These are phyloP conservation scores for Carex littledalei DNA, from an alignment of 176 grass and related monocot genomes.

Conservation along the genomic window DNA sequence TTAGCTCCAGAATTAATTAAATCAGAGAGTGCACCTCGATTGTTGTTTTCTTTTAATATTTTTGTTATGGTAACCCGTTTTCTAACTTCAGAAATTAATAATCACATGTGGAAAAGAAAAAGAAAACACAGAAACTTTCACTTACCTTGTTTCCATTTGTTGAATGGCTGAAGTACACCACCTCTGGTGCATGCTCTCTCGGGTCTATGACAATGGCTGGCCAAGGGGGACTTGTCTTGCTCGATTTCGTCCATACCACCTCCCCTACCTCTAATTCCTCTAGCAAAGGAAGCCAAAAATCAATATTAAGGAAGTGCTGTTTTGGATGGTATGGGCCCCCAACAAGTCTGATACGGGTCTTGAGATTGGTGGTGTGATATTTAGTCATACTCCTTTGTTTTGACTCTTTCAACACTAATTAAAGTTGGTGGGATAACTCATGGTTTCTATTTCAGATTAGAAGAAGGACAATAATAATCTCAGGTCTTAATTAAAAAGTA, in stretches of 20 bases:
- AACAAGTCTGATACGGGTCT: not conserved
- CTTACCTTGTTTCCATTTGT: conserved; percentile 52
- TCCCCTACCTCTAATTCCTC: conserved; percentile 74
- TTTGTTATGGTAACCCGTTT: not conserved
- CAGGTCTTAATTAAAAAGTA: too few species aligned
- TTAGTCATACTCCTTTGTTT: too few species aligned
- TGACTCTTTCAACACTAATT: not conserved
- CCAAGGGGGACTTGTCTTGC: conserved; percentile 70
- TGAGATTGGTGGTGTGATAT: not conserved
- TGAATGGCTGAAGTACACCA: conserved; percentile 74
- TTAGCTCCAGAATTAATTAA: not conserved
- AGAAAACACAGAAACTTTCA: not conserved
- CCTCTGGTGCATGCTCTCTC: conserved; percentile 46
- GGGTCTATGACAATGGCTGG: conserved; percentile 75
- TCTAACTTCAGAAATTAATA: not conserved
- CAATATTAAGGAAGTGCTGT: not conserved
- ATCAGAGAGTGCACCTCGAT: not conserved
- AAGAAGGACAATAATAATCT: too few species aligned
- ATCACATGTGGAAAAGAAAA: not conserved
- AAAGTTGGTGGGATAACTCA: not conserved
- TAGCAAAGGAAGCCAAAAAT: conserved; percentile 10
- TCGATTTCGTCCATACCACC: conserved; percentile 64
- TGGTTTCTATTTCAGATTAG: not conserved
- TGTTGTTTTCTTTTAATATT: not conserved
- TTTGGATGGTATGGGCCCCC: not conserved